Conservation (phyloP, 2,329 filamentous ascomycete genomes). For the Didymella glomerata region DNA sequence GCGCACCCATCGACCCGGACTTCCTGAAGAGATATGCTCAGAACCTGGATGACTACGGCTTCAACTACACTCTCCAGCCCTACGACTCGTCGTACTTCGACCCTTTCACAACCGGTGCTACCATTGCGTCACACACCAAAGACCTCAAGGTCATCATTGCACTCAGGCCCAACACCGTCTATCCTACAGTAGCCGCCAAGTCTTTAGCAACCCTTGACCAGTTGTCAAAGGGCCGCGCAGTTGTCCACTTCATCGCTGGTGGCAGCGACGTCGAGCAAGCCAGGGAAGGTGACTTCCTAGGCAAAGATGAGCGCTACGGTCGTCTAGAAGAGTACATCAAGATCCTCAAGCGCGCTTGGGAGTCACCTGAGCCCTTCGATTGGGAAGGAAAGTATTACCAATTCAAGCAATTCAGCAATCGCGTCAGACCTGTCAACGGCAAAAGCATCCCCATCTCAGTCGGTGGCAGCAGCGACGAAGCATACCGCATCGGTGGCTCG, state of each 20-base stretch:
- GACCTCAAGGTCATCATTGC: conserved; percentile 69
- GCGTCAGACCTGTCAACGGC: conserved; percentile 62
- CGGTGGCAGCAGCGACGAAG: conserved; percentile 66
- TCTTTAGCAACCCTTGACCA: conserved; percentile 69
- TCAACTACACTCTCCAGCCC: conserved; percentile 69
- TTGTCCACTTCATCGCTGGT: conserved; percentile 70
- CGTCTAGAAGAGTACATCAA: conserved; percentile 69
- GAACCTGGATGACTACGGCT: conserved; percentile 66
- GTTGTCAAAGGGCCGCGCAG: conserved; percentile 64
- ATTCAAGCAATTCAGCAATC: conserved; percentile 66
- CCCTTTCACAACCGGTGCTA: conserved; percentile 67
- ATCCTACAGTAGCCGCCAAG: conserved; percentile 70
- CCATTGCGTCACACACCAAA: conserved; percentile 65
- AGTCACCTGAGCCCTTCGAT: conserved; percentile 65
- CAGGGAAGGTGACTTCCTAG: conserved; percentile 66
- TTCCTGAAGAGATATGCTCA: conserved; percentile 66
- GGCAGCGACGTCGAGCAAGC: conserved; percentile 69
- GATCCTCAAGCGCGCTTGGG: conserved; percentile 67
- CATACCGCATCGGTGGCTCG: conserved; percentile 66
- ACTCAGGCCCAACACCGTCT: conserved; percentile 68
- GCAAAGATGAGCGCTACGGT: conserved; percentile 65
- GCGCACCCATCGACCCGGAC: conserved; percentile 62
- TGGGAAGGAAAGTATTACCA: conserved; percentile 68
- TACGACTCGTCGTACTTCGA: conserved; percentile 66
- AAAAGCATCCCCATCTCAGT: conserved; percentile 65